phyloP scores from a whole-genome alignment of 352 stramenopile genomes.

The Phytopythium ostracodes region DNA sequence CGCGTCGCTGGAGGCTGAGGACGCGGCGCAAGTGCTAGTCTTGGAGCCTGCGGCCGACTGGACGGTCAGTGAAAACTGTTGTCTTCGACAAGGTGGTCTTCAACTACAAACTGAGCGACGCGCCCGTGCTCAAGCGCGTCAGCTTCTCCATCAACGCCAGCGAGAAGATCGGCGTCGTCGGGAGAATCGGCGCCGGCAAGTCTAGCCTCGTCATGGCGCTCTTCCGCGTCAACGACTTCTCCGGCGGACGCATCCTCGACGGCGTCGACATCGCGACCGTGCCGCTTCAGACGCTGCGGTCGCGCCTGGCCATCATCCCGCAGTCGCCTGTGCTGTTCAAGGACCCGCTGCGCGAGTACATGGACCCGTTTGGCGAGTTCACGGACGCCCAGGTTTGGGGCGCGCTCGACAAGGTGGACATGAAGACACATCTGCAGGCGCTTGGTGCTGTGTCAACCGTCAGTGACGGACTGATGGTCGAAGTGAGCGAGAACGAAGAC shows the following conservation, averaged over 20 bases:
- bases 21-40: conserved; percentile 2
- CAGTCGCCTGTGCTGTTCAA: conserved; percentile 89
- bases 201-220: conserved; percentile 70
- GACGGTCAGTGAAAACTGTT: conserved; percentile 67
- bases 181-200: conserved; percentile 85
- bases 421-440: conserved; percentile 43
- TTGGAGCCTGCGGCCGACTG: conserved; percentile 22
- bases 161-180: conserved; percentile 83
- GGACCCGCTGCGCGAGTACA: conserved; percentile 77
- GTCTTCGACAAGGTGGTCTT: conserved; percentile 75
- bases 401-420: conserved; percentile 44
- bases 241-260: conserved; percentile 36
- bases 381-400: conserved; percentile 56
- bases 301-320: conserved; percentile 46
- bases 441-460: no score
- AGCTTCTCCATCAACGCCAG: conserved; percentile 49
- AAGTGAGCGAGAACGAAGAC: conserved; percentile 45
- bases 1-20: conserved; percentile 23
- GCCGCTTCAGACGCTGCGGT: conserved; percentile 21
- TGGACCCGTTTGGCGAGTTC: conserved; percentile 86
- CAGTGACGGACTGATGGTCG: conserved; percentile 3
- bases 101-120: conserved; percentile 58
- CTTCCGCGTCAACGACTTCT: conserved; percentile 78
- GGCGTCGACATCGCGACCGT: conserved; percentile 34
- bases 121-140: conserved; percentile 43